Percentiles rank a stretch among this genome's conserved stretches.
Conservation (phyloP, 2,329 filamentous ascomycete species). For the Mycosphaerella sp. region DNA sequence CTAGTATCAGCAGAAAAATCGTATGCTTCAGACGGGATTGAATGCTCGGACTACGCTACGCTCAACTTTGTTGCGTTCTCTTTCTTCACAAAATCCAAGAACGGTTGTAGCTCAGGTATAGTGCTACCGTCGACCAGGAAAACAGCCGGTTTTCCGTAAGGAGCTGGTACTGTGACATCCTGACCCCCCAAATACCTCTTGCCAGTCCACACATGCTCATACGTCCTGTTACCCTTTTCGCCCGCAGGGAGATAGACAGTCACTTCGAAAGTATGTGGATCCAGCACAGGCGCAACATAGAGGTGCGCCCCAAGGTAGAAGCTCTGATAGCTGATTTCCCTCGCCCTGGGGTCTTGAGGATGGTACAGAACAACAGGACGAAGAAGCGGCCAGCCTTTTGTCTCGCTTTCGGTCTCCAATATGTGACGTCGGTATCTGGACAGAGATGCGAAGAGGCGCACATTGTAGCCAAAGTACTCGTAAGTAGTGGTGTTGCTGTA, state of each 20-base stretch:
- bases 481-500: constrained; percentile 35
- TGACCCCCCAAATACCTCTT: constrained; percentile 24
- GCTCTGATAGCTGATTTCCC: constrained; percentile 27
- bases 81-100: constrained; percentile 28
- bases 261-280: constrained; percentile 22
- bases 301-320: constrained; percentile 29
- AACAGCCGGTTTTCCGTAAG: constrained; percentile 29
- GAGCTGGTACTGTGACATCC: constrained; percentile 24
- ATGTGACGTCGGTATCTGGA: constrained; percentile 32
- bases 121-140: constrained; percentile 26
- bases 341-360: constrained; percentile 20
- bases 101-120: constrained; percentile 22
- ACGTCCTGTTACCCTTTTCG: constrained; percentile 14
- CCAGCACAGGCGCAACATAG: constrained; percentile 30
- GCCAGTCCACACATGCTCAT: constrained; percentile 28
- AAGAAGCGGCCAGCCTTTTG: constrained; percentile 29
- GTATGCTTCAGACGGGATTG: not conserved
- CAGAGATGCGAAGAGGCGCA: constrained; percentile 34
- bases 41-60: constrained; percentile 2
- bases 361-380: constrained; percentile 27
- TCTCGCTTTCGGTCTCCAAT: constrained; percentile 26
- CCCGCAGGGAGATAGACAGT: constrained; percentile 26
- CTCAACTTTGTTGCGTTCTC: constrained; percentile 24
- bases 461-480: constrained; percentile 35
- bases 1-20: too few species aligned